Base-by-base conservation (phyloP, 164 flowering plant species). In the Tetracentron sinense region DNA sequence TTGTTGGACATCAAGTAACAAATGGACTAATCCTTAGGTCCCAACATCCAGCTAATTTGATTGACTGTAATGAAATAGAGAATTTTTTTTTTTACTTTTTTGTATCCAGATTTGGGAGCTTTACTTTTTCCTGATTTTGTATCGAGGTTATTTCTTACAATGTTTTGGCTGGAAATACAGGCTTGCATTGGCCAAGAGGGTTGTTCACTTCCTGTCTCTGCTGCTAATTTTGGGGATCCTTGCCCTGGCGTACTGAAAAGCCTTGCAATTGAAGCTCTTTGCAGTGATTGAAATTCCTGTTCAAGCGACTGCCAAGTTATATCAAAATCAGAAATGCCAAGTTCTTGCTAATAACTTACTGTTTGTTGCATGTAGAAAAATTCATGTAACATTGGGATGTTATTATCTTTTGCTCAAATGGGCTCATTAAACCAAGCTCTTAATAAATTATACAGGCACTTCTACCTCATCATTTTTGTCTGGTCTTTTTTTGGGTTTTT, bases 231-330 rank as follows among this genome's bases (percentile, higher is more conserved):
- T 59, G 88, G 86, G 19, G 81, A 84, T 29, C 85, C 91, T 47
- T 82, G 88, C 64, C 82, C 82, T 21, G 74, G 79, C n/a, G 49
- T 75, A 58, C 29, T 50, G n/a, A 84, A 86, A 69, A 81, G 74
- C 62, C 69, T 86, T 20, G 83, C 89, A 23, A 63, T 84, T 59
- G 83, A 82, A 78, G 91, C 77, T 59, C 60, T 77, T 11, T 85
- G 90, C 73, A 67, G 71, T 52, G 50, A 25, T 11, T 72, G 72
- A 69, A 29, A 33, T 27, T 38, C 44, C 44, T 3, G 11, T 10
- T 38, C 1, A 12, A 8, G 5, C 15, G 14, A 1, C 44, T 38
- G 44, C 44, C n/a, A n/a, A n/a, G n/a, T n/a, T n/a, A 38, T 38
- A 3, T 38, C 15, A 38, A 38, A 4, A 8, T 38, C 44, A 4